Percentiles rank a stretch among this genome's conserved stretches.
Conservation (phyloP, 2,329 filamentous ascomycete species). For the Neofusicoccum parvum region DNA sequence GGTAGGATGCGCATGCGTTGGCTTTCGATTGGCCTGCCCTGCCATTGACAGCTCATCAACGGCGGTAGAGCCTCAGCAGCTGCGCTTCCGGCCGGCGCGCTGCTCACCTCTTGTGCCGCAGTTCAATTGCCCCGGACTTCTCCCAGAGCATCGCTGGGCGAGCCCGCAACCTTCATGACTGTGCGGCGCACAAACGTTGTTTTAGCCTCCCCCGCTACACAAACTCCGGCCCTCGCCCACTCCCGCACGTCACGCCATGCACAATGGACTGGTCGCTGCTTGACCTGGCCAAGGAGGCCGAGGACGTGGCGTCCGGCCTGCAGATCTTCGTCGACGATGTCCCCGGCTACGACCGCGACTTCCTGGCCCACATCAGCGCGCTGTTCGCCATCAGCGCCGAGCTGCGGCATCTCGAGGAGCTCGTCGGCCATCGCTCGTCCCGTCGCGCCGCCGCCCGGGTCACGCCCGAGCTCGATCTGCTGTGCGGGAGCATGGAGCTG, state of each 20-base stretch:
- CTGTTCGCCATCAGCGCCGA: slow-evolving; percentile 57
- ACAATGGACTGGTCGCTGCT: slow-evolving; percentile 41
- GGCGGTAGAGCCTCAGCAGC: slow-evolving; percentile 15
- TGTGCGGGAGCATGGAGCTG: slow-evolving; percentile 17
- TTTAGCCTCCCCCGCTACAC: slow-evolving; percentile 15
- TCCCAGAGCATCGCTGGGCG: background rate
- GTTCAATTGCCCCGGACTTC: slow-evolving; percentile 14
- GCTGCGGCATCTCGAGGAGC: slow-evolving; percentile 51
- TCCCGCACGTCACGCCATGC: slow-evolving; percentile 30
- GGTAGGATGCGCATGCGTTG: slow-evolving; percentile 14
- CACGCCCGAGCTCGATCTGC: slow-evolving; percentile 15
- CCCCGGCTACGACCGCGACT: slow-evolving; percentile 53
- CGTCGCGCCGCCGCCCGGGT: slow-evolving; percentile 26
- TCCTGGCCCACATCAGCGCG: slow-evolving; percentile 57
- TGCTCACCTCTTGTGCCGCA: slow-evolving; percentile 12
- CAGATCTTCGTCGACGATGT: slow-evolving; percentile 53
- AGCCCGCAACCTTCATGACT: background rate
- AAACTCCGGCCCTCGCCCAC: slow-evolving; percentile 12
- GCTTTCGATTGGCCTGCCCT: slow-evolving; percentile 17
- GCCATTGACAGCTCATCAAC: slow-evolving; percentile 20
- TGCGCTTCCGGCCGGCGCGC: background rate
- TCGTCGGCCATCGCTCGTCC: slow-evolving; percentile 44
- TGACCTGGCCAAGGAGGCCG: slow-evolving; percentile 51
- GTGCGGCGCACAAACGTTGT: slow-evolving; percentile 8
- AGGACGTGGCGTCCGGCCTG: slow-evolving; percentile 57